These are phyloP conservation scores for Ophiostoma australiae DNA, from an alignment of 2,329 filamentous ascomycete genomes.

Conservation along the genomic window DNA sequence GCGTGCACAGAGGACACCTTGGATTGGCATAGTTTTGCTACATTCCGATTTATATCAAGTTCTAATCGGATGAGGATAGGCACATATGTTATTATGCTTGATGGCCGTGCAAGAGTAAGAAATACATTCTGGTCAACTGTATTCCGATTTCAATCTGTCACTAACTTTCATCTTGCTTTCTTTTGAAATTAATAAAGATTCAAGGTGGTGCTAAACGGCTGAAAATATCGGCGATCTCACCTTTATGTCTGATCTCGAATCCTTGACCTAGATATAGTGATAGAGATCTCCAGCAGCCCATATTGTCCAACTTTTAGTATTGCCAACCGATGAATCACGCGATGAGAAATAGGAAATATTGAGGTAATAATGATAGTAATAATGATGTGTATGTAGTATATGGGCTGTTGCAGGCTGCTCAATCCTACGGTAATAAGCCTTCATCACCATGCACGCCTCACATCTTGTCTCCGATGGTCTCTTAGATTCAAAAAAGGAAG, in stretches of 20 bases:
- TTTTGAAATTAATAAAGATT: too few species aligned
- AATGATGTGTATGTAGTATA: neutral
- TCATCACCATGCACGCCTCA: neutral
- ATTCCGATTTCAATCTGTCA: too few species aligned
- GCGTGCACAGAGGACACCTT: neutral
- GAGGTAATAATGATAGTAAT: too few species aligned
- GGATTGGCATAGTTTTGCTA: neutral
- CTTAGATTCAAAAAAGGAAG: too few species aligned
- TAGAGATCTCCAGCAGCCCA: too few species aligned
- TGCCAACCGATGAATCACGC: neutral
- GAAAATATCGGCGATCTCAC: neutral
- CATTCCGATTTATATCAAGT: neutral
- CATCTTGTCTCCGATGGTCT: neutral
- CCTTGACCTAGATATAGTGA: neutral
- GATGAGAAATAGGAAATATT: neutral
- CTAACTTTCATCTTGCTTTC: too few species aligned
- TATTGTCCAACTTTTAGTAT: neutral
- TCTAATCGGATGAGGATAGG: neutral
- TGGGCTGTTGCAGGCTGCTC: neutral
- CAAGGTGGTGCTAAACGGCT: neutral
- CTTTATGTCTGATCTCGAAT: neutral
- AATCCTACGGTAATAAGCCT: neutral
- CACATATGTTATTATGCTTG: too few species aligned
- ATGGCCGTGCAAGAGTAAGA: too few species aligned
- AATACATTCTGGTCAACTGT: too few species aligned